Evolutionary conservation across 164 flowering plant species (phyloP), one percentile per base, ranked within the genome.

Genomic region (Macadamia tetraphylla): DNA sequence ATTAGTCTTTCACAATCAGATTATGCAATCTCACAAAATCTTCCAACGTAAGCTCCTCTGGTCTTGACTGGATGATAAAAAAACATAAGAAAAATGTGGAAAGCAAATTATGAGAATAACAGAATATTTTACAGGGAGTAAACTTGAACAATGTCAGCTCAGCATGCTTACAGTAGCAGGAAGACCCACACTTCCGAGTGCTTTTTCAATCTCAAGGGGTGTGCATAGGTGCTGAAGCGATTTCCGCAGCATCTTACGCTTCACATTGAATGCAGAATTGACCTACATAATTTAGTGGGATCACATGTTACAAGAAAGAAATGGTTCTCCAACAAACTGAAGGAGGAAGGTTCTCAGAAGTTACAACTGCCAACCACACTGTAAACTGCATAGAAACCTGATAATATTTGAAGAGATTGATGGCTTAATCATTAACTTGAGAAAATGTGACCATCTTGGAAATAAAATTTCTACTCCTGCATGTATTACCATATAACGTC

Each of bases 201-300:
- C 97, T 30, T 79, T 78, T 79, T 92, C 97, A 52, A 92, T 79
- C 67, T 87, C 92, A 52, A 66, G 43, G 51, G 98, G 62, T 30
- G 88, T 67, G 73, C 84, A 68, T 44, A 90, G 72, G 74, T 92
- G 91, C 76, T 88, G 92, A 51, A 95, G 93, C 14, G 97, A 84
- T 75, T 76, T 89, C 63, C 94, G 68, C 73, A 90, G 76, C 99
- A 95, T 95, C 78, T 90, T 92, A 1, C 99, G 88, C 70, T 92
- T 95, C 60, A 90, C 97, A 69, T 81, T 92, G 80, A 90, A 94
- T 66, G 97, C 98, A 58, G 92, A 85, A 78, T 85, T 92, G 9
- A 87, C 94, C 97, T 94, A 63, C 61, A 75, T 29, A 62, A 72
- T n/a, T 3, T 7, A 18, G 51, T 8, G 51, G 3, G 43, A 58